Base-by-base conservation (phyloP, 2,329 filamentous ascomycete genomes). In the Cladosporium phlei region DNA sequence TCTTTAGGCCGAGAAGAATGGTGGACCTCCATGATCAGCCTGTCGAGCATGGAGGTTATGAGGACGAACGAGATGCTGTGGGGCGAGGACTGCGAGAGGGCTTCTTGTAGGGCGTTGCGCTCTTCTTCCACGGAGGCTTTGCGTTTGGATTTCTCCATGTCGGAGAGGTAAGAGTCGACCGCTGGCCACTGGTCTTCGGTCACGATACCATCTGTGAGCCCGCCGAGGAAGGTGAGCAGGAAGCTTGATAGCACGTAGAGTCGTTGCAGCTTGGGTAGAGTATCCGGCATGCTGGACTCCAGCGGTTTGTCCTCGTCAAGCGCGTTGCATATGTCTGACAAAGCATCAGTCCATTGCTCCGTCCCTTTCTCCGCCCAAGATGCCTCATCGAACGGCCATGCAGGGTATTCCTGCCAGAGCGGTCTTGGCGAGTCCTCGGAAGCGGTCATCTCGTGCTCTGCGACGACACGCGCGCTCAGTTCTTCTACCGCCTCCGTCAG, bases 21-120 rank as follows among this genome's bases (percentile, higher is more conserved):
- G 46, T 71, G 68, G 5, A 82, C 65, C 57, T 84, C 80, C 25
- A 71, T 70, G 21, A 74, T 68, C 28, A 85, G 73, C 9, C 76
- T 73, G 17, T 75, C 74, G 9, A 96, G 74, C 67, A 89, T 90
- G 7, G 86, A 82, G 0, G 85, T 88, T 12, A 96, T 70, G 54
- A 96, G 89, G 2, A 95, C 86, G 59, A 96, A 95, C 0, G 86
- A 85, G 46, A 95, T 90, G 61, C 88, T 93, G 67, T 95, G 85
- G 39, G 84, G 83, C 0, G 88, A 86, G 0, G 80, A 76, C 2
- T 77, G 72, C 0, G 84, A 78, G 2, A 96, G 75, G 2, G 84
- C 76, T 55, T 96, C 90, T 4, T 95, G 78, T 2, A 93, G 69
- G 62, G 71, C 73, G 29, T 74, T 73, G 51, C 79, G 76, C 34